phyloP scores from a whole-genome alignment of 768 basidiomycete species.

The Gautieria morchelliformis region DNA sequence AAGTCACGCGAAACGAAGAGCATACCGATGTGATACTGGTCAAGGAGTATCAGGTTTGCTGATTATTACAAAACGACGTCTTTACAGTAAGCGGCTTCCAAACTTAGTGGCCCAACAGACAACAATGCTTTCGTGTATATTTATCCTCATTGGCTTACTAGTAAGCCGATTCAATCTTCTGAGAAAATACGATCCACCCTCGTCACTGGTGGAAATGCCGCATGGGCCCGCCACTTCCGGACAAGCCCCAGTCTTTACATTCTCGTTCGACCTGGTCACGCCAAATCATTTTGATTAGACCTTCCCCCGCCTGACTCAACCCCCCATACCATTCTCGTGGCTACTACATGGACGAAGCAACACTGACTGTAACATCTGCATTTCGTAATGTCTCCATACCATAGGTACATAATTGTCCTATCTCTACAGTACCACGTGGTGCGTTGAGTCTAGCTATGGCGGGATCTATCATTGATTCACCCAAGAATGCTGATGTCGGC shows the following conservation, averaged over 20 bases:
- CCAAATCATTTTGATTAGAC: conserved; percentile 12
- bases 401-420: conserved; percentile 21
- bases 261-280: conserved; percentile 15
- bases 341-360: conserved; percentile 18
- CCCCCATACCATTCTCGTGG: conserved; percentile 15
- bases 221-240: too few species aligned
- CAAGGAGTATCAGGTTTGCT: too few species aligned
- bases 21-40: too few species aligned
- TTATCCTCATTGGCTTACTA: too few species aligned
- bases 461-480: conserved; percentile 23
- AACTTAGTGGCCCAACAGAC: too few species aligned
- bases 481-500: conserved; percentile 22
- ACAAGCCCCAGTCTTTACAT: conserved; percentile 16
- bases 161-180: too few species aligned
- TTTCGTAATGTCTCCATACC: conserved; percentile 16
- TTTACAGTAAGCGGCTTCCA: too few species aligned
- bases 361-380: conserved; percentile 15
- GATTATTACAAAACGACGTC: too few species aligned
- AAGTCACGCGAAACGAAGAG: too few species aligned
- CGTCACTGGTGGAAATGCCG: conserved; percentile 16
- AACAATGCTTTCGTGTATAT: too few species aligned
- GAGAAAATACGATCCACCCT: conserved; percentile 8
- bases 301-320: conserved; percentile 12
- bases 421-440: too few species aligned
- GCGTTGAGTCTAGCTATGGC: too few species aligned